Percentiles rank a stretch among this genome's conserved stretches.
phyloP scores from a whole-genome alignment of 176 grass and related monocot species.

The Miscanthus lutarioriparius region DNA sequence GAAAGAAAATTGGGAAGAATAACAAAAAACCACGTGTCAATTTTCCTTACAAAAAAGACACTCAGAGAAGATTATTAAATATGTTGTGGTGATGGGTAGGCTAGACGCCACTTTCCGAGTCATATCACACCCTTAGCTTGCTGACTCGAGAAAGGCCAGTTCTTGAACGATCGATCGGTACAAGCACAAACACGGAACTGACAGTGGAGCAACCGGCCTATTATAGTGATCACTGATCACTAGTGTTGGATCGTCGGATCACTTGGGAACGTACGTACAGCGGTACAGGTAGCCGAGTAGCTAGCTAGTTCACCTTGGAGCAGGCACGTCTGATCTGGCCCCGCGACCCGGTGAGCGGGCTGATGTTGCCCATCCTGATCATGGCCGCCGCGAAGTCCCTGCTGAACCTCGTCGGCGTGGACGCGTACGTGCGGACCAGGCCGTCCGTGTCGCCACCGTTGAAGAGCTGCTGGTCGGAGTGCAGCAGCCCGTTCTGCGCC shows the following conservation, averaged over 20 bases:
- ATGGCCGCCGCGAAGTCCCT: conserved; percentile 41
- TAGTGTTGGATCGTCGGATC: not conserved
- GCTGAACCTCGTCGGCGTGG: conserved; percentile 28
- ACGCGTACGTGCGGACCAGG: conserved; percentile 40
- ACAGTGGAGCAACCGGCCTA: not conserved
- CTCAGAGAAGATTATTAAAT: not conserved
- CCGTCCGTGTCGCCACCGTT: conserved; percentile 56
- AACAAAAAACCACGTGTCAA: not conserved
- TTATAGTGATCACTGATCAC: not conserved
- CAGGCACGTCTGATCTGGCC: conserved; percentile 44
- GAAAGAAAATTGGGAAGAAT: not conserved
- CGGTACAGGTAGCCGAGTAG: not conserved
- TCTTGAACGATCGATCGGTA: not conserved
- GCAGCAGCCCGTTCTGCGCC: conserved; percentile 43
- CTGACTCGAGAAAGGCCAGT: not conserved
- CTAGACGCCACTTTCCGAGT: not conserved
- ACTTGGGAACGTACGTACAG: not conserved
- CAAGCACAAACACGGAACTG: not conserved
- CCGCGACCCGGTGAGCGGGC: conserved; percentile 21
- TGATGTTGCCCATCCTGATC: conserved; percentile 52
- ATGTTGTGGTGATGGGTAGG: not conserved
- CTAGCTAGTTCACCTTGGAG: conserved; percentile 31
- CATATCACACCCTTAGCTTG: not conserved
- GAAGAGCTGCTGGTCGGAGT: conserved; percentile 73
- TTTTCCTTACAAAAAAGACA: not conserved